phyloP scores from a whole-genome alignment of 495 filamentous ascomycete genomes.

The Xylaria flabelliformis region DNA sequence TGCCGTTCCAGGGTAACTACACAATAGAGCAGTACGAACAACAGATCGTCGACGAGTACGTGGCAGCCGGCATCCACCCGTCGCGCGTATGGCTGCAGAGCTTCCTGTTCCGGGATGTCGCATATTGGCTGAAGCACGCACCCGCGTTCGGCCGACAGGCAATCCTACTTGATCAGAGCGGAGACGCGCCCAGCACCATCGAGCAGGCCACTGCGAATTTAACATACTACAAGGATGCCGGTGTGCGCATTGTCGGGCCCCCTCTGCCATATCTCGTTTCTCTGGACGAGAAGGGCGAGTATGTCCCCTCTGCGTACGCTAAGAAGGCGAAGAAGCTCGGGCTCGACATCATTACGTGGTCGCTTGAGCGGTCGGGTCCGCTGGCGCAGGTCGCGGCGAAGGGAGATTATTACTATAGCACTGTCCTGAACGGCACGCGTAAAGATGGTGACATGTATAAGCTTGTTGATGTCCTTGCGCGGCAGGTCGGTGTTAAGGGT shows the following conservation, averaged over 20 bases:
- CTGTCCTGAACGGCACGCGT: slow-evolving; percentile 56
- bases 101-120: slow-evolving; percentile 64
- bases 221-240: slow-evolving; percentile 49
- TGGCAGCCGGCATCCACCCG: slow-evolving; percentile 56
- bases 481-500: slow-evolving; percentile 59
- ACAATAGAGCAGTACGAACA: slow-evolving; percentile 64
- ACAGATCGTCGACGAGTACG: slow-evolving; percentile 66
- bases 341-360: slow-evolving; percentile 66
- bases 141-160: slow-evolving; percentile 63
- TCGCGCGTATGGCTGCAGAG: slow-evolving; percentile 64
- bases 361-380: slow-evolving; percentile 64
- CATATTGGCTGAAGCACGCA: slow-evolving; percentile 66
- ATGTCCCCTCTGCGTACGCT: slow-evolving; percentile 52
- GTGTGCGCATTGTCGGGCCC: slow-evolving; percentile 52
- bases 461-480: slow-evolving; percentile 62
- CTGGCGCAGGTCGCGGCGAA: slow-evolving; percentile 50
- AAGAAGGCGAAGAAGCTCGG: slow-evolving; percentile 58
- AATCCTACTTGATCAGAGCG: slow-evolving; percentile 63
- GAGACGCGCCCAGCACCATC: slow-evolving; percentile 53
- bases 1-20: slow-evolving; percentile 67
- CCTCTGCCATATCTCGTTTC: slow-evolving; percentile 52
- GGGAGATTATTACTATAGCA: slow-evolving; percentile 61
- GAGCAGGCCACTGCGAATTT: slow-evolving; percentile 55
- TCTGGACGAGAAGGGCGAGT: slow-evolving; percentile 42
- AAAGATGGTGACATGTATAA: slow-evolving; percentile 65